These are phyloP conservation scores for Coemansia sp. DNA, from an alignment of 192 early-diverging fungal species.

Conservation along the genomic window DNA sequence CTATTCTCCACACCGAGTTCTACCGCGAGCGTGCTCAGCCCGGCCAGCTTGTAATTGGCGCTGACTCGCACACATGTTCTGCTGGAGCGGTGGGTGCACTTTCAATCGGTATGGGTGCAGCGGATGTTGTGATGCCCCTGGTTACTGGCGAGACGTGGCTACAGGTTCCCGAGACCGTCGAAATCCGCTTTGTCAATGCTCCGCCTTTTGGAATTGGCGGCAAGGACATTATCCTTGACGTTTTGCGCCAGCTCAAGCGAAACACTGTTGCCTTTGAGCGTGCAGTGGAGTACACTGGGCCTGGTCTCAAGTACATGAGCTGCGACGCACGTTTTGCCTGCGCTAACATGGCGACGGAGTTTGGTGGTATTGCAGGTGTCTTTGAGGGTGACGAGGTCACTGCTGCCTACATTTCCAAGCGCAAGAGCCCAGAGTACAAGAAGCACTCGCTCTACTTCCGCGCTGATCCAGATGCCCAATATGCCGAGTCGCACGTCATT, in stretches of 20 bases:
- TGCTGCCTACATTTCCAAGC: constrained; percentile 69
- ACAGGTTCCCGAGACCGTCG: constrained; percentile 76
- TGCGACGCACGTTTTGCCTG: constrained; percentile 81
- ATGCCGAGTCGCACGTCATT: constrained; percentile 76
- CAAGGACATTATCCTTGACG: constrained; percentile 78
- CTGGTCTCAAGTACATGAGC: constrained; percentile 73
- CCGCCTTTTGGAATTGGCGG: constrained; percentile 79
- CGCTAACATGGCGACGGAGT: constrained; percentile 83
- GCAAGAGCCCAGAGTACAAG: constrained; percentile 70
- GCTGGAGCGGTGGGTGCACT: constrained; percentile 74
- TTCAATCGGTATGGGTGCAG: constrained; percentile 78
- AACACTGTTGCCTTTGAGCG: constrained; percentile 81
- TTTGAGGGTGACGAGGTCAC: constrained; percentile 75
- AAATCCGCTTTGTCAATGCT: constrained; percentile 70
- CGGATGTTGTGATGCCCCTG: constrained; percentile 80
- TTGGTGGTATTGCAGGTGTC: constrained; percentile 82
- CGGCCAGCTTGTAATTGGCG: constrained; percentile 76
- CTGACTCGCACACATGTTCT: constrained; percentile 83
- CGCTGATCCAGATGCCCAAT: constrained; percentile 70
- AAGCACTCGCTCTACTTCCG: constrained; percentile 70
- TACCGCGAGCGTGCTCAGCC: constrained; percentile 81
- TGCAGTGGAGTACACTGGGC: constrained; percentile 75
- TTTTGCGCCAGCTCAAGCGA: constrained; percentile 78
- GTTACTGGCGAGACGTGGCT: constrained; percentile 83
- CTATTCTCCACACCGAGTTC: constrained; percentile 82